Conservation (phyloP, 2,329 filamentous ascomycete genomes). For the Botrytis byssoidea region DNA sequence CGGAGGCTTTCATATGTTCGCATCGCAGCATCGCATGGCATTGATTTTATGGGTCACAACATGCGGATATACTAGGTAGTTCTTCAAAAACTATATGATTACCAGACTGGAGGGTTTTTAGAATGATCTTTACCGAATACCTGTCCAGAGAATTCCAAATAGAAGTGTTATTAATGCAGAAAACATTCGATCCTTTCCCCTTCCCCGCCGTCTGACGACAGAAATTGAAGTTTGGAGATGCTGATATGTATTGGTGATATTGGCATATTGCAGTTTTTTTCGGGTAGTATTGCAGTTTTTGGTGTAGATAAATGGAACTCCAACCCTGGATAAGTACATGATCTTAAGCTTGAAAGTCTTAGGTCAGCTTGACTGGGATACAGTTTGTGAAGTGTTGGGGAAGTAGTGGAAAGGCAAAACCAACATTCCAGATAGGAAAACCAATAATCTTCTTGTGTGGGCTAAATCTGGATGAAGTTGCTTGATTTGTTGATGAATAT, state of each 20-base stretch:
- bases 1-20: conserved; percentile 17
- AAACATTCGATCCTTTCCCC: conserved; percentile 9
- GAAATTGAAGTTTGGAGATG: background rate
- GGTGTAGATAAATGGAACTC: background rate
- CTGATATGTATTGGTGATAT: conserved; percentile 5
- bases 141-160: conserved; percentile 3
- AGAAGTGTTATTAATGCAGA: background rate
- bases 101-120: background rate
- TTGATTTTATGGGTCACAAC: conserved; percentile 9
- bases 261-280: background rate
- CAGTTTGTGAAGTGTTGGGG: background rate
- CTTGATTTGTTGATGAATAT: background rate
- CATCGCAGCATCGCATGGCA: conserved; percentile 8
- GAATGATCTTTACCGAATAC: background rate
- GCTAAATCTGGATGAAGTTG: conserved; percentile 2
- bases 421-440: background rate
- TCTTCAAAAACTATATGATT: background rate
- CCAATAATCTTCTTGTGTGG: background rate
- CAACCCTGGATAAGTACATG: conserved; percentile 5
- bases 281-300: conserved; percentile 1
- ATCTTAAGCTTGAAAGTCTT: conserved; percentile 9
- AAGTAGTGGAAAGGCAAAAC: background rate
- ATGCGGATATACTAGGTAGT: conserved; percentile 4
- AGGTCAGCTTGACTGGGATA: background rate
- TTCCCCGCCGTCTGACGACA: background rate